These are phyloP conservation scores for Phytophthora idaei DNA, from an alignment of 352 stramenopile species.

Conservation along the genomic window DNA sequence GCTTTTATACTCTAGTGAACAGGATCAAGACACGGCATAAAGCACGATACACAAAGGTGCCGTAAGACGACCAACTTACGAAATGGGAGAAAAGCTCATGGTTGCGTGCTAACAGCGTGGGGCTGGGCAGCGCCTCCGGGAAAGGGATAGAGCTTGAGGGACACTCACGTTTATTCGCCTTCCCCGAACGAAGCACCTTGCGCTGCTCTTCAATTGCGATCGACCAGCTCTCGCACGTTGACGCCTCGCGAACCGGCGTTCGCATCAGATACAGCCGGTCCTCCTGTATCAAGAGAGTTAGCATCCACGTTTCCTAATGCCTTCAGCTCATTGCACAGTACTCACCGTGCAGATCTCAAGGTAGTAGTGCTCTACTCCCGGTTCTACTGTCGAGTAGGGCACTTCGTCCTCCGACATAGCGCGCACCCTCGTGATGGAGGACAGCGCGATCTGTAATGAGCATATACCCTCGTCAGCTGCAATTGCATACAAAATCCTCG, in stretches of 20 bases:
- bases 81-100: slow-evolving; percentile 84
- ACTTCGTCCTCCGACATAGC: slow-evolving; percentile 83
- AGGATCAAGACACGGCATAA: slow-evolving; percentile 23
- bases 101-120: slow-evolving; percentile 70
- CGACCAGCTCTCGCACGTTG: slow-evolving; percentile 85
- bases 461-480: slow-evolving; percentile 4
- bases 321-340: background rate
- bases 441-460: slow-evolving; percentile 56
- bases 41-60: slow-evolving; percentile 2
- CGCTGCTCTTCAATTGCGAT: slow-evolving; percentile 86
- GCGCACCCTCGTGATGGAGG: slow-evolving; percentile 66
- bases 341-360: slow-evolving; percentile 78
- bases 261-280: slow-evolving; percentile 83
- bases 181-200: slow-evolving; percentile 64
- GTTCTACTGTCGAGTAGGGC: slow-evolving; percentile 52
- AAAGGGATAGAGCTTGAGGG: slow-evolving; percentile 29
- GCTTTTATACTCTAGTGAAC: slow-evolving; percentile 73
- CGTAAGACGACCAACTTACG: slow-evolving; percentile 64
- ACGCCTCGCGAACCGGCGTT: slow-evolving; percentile 63
- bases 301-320: background rate
- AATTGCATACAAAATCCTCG: background rate
- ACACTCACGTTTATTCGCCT: slow-evolving; percentile 61
- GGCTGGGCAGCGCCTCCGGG: slow-evolving; percentile 61
- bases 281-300: slow-evolving; percentile 40
- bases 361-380: slow-evolving; percentile 77